Percentiles rank a stretch among this genome's conserved stretches.
Conservation (phyloP, 1,139 yeast genomes). For the Taphrina communis region DNA sequence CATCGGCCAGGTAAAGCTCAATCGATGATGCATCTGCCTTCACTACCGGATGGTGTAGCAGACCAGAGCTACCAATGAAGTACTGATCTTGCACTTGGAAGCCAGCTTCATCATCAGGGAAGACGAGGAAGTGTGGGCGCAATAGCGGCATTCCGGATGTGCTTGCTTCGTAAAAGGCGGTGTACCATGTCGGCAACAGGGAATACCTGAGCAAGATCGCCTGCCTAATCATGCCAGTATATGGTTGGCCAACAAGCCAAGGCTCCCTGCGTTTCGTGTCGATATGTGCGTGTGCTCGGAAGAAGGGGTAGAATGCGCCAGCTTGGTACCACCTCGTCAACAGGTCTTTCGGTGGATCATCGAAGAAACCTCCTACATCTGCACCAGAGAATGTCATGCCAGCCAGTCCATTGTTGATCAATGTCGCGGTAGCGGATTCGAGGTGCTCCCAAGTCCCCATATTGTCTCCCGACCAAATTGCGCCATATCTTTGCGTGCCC, state of each 20-base stretch:
- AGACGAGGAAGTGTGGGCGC: constrained; percentile 71
- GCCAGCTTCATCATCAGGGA: constrained; percentile 59
- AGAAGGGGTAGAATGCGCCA: constrained; percentile 94
- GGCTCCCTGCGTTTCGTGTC: constrained; percentile 94
- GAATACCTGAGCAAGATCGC: constrained; percentile 75
- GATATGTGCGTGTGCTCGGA: constrained; percentile 95
- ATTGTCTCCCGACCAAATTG: constrained; percentile 98
- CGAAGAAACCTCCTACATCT: constrained; percentile 96
- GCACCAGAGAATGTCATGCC: constrained; percentile 96
- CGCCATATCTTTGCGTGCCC: constrained; percentile 89
- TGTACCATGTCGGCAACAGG: constrained; percentile 78
- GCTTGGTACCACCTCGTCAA: constrained; percentile 93
- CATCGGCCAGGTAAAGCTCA: constrained; percentile 68
- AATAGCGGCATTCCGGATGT: constrained; percentile 70
- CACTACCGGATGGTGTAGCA: constrained; percentile 82
- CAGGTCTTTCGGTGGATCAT: constrained; percentile 80
- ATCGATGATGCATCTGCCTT: constrained; percentile 59
- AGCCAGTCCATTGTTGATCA: constrained; percentile 75
- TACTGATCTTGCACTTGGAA: constrained; percentile 82
- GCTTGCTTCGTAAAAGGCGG: constrained; percentile 73
- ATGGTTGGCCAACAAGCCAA: constrained; percentile 79
- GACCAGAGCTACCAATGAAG: constrained; percentile 72
- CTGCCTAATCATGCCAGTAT: constrained; percentile 68
- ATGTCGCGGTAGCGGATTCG: constrained; percentile 81
- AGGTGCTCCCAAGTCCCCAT: constrained; percentile 91